Base-by-base conservation (phyloP, 805 yeast species). In the Lachancea waltii region DNA sequence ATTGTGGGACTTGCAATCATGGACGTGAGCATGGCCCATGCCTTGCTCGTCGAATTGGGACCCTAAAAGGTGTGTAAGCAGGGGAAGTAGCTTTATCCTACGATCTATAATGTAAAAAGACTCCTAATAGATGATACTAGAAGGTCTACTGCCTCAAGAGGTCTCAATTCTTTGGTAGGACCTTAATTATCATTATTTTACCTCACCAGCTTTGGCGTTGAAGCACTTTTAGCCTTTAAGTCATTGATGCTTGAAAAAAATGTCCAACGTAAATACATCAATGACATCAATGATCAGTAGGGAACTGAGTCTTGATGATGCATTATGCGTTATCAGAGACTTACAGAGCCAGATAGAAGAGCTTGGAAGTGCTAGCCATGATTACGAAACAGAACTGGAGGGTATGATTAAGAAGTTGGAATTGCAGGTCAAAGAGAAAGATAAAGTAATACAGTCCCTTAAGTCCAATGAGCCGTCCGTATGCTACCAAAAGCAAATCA, bases 1-100 rank as follows among this genome's bases (percentile, higher is more conserved):
- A 55, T 78, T 15, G 85, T 78, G 5, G 85, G 85, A 0, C 56
- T 78, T 27, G 72, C 81, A 36, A 70, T 77, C 19, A 79, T 79
- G 84, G 85, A 79, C 50, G 63, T 77, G 4, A 58, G 71, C 19
- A 68, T 76, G 8, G 83, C 76, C 1, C 62, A 68, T 20, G 55
- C 60, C 17, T 53, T 77, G 19, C 32, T 38, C 7, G 31, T 7
- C 13, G 25, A 31, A 7, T n/a, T 36, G 20, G 15, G 14, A 14
- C 6, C 17, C 10, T 23, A 19, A 17, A 23, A 11, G 26, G 4
- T 7, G 26, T 13, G 13, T 5, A 11, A 5, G 26, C 5, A 5
- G 13, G 13, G 13, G 26, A 11, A 23, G 13, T 5, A 5, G 7
- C 26, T 7, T 13, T 23, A 4, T 11, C 13, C 26, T 23, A 11